These are phyloP conservation scores for Cardamine occulta DNA, from an alignment of 345 rosid genomes.

Conservation along the genomic window DNA sequence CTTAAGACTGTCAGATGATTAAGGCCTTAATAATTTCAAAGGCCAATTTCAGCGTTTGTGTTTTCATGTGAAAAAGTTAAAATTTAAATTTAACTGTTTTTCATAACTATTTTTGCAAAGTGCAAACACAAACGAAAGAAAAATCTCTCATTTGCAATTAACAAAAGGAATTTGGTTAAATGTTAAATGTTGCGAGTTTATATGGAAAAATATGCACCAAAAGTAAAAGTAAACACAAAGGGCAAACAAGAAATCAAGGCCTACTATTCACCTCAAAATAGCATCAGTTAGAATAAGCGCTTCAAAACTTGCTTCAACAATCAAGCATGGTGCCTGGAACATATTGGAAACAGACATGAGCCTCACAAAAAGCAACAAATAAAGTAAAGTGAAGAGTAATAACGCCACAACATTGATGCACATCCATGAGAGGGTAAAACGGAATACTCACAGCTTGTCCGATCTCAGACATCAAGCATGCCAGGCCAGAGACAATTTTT, in stretches of 20 bases:
- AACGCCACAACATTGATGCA: not conserved
- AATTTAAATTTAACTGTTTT: not conserved
- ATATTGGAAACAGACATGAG: conserved; percentile 34
- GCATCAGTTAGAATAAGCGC: conserved; percentile 76
- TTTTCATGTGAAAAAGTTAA: not conserved
- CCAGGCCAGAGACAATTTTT: conserved; percentile 80
- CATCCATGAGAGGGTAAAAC: not conserved
- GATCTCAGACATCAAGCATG: conserved; percentile 88
- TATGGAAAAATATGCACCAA: not conserved
- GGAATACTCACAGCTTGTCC: conserved; percentile 87
- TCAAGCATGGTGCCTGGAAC: conserved; percentile 81
- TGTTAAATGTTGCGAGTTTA: conserved; percentile 5
- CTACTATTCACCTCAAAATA: conserved; percentile 66
- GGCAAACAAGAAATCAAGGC: conserved; percentile 24
- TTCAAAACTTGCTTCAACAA: conserved; percentile 83
- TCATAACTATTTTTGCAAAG: not conserved
- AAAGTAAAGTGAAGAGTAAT: conserved; percentile 18
- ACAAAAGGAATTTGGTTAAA: not conserved
- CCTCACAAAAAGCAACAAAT: conserved; percentile 20
- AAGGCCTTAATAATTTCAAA: conserved; percentile 1
- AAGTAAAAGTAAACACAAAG: not conserved
- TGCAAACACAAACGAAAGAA: not conserved
- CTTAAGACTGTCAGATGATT: not conserved
- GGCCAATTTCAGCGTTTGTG: not conserved
- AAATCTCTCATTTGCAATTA: not conserved